Base-by-base conservation (phyloP, 2,329 filamentous ascomycete genomes). In the Aureobasidium vineae region DNA sequence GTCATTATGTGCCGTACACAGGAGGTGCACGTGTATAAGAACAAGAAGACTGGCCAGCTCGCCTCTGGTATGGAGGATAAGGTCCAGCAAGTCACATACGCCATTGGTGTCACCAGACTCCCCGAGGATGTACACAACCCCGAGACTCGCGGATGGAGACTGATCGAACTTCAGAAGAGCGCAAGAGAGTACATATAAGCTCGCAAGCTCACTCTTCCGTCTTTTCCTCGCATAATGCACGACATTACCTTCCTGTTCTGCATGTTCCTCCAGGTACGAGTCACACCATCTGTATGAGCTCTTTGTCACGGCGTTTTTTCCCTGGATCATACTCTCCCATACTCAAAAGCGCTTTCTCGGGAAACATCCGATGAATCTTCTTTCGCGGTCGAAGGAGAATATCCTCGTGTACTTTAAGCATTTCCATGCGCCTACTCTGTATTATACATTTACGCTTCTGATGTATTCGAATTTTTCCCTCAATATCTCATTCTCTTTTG, bases 81-180 rank as follows among this genome's bases (percentile, higher is more conserved):
- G 81, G 95, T 99, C 28, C 95, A 99, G 80, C 88, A 97, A 72
- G 95, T 99, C 71, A 98, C 95, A 2, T 99, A 99, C 75, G 95
- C 94, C 70, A 98, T 99, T 72, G 95, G 95, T 73, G 90, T 99
- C 68, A 99, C 95, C 3, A 85, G 95, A 70, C 88, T 96, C 68
- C 89, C 95, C 2, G 95, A 99, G 76, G 95, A 99, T 72, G 94
- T 98, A 71, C 94, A 89, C 82, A 98, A 99, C 78, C 91, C 92
- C 1, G 95, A 99, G 81, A 99, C 95, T 13, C 86, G 93, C 75
- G 95, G 95, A 38, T 99, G 95, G 95, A 89, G 94, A 74, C 82
- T 99, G 78, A 98, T 99, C 75, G 95, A 99, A 82, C 87, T 99
- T 83, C 95, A 99, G 79, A 99, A 99, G 88, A 96, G 92, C 78